Evolutionary conservation across 2,329 filamentous ascomycete species (phyloP), one percentile per base, ranked within the genome.

Genomic region (Hypoxylon sp.): DNA sequence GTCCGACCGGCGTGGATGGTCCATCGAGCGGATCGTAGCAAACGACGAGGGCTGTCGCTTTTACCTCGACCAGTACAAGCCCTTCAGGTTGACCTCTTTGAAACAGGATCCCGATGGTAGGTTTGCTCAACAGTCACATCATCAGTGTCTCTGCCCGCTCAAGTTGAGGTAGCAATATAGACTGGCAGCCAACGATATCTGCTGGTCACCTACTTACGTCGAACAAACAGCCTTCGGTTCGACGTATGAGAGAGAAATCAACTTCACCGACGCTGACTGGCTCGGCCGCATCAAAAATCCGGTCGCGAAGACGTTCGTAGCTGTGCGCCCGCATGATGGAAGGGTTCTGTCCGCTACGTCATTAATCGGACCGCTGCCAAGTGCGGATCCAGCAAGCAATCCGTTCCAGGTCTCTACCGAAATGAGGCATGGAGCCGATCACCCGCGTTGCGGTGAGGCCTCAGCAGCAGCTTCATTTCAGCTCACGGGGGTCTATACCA

Each of bases 401-500:
- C 64, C 67, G 3, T 59, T 58, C 48, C 62, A 58, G 41, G 40
- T 48, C 53, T 43, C 58, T 52, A 33, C 59, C 40, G 40, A 54
- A 49, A 54, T 60, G 59, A 55, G 33, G 29, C 20, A 53, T 45
- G 37, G n/a, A 17, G 41, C 29, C 31, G 48, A 61, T 55, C 23
- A 56, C 49, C 15, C 51, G 45, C 38, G 40, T 48, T 51, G 46
- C 38, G 40, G 37, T 48, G 55, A 62, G 49, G 48, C 58, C 58
- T 62, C 61, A 52, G 48, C 63, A 20, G 17, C 69, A 7, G n/a
- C n/a, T n/a, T 68, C 70, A 52, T 77, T 67, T 54, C 69, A 73
- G 29, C 66, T 78, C 35, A 70, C 73, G 46, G 75, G 70, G 17
- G 72, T 77, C 57, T 78, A 74, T 55, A 77, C 73, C 7, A 55